Conservation (phyloP, 352 stramenopile species). For the Phytophthora foliorum region DNA sequence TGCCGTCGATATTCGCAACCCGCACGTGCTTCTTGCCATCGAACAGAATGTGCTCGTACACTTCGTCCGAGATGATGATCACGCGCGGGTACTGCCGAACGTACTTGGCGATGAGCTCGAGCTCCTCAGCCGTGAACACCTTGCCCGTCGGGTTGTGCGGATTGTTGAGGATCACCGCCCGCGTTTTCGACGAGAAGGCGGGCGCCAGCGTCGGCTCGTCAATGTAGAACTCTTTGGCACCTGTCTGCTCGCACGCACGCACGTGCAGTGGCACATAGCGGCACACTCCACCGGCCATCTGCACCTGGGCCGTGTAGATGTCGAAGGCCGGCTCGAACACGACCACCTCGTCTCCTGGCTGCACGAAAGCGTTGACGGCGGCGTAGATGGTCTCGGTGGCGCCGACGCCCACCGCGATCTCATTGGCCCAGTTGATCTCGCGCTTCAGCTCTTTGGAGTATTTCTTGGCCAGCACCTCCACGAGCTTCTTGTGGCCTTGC, state of each 20-base stretch:
- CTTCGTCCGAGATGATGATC: conserved; percentile 98
- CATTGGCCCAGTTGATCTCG: conserved; percentile 89
- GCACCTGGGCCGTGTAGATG: conserved; percentile 93
- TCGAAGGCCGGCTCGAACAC: conserved; percentile 98
- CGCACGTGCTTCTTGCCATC: conserved; percentile 76
- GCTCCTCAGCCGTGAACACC: conserved; percentile 95
- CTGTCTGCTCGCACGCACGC: conserved; percentile 30
- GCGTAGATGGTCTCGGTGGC: conserved; percentile 97
- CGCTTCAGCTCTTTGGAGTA: conserved; percentile 91
- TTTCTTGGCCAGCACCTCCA: conserved; percentile 88
- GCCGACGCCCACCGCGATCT: conserved; percentile 96
- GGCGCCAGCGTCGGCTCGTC: conserved; percentile 87
- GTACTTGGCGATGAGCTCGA: conserved; percentile 94
- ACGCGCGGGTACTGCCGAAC: conserved; percentile 84
- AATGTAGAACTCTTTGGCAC: conserved; percentile 81
- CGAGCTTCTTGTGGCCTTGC: conserved; percentile 89
- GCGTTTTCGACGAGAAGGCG: conserved; percentile 94
- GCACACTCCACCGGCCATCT: conserved; percentile 86
- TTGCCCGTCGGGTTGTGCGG: conserved; percentile 99
- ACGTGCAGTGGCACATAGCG: conserved; percentile 88
- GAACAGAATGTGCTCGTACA: conserved; percentile 98
- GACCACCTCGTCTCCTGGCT: conserved; percentile 96
- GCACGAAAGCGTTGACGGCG: conserved; percentile 92
- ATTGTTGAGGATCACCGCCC: conserved; percentile 97
- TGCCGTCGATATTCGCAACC: conserved; percentile 83